Evolutionary conservation across 1,139 yeast genomes (phyloP), one percentile per base, ranked within the genome.

Genomic region (Pichia sp.): DNA sequence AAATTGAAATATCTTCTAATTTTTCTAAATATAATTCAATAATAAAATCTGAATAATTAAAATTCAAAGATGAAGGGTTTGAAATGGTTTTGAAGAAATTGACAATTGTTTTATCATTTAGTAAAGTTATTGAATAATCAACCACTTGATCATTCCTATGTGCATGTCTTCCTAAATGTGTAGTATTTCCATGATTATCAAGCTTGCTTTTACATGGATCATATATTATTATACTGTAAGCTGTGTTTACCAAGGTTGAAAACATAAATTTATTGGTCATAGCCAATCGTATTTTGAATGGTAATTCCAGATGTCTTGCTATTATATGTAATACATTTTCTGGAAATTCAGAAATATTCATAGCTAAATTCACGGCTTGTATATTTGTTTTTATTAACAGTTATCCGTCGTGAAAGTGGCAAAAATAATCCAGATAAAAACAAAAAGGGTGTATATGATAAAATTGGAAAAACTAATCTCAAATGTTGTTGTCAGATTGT

Each of bases 301-400:
- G 40, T 4, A 51, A 12, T 4, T 42, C 48, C 37, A 59, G 47
- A 41, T 52, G 45, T 30, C 46, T 45, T 36, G 57, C 37, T 6
- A 60, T 49, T 16, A 39, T 51, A 9, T 40, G 42, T 8, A 53
- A 53, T 22, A 60, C 61, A 51, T 60, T 58, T 36, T 56, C 55
- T 7, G 63, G 63, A 16, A 60, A 47, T 27, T 50, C 50, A n/a
- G 45, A 40, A 23, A 55, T 41, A 30, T 51, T 48, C 57, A 58
- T 55, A 16, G 16, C 16, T 16, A 16, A 16, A 16, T 16, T 16
- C 16, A 16, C 16, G 16, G 16, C 16, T 16, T 16, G 16, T 16
- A 16, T 16, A 16, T 16, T 16, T 16, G 16, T 16, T 16, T 16
- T 16, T 16, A 16, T 16, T 16, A 16, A 16, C 16, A 16, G 16